These are phyloP conservation scores for Adansonia madagascariensis DNA, from an alignment of 441 rosid genomes.

Conservation along the genomic window DNA sequence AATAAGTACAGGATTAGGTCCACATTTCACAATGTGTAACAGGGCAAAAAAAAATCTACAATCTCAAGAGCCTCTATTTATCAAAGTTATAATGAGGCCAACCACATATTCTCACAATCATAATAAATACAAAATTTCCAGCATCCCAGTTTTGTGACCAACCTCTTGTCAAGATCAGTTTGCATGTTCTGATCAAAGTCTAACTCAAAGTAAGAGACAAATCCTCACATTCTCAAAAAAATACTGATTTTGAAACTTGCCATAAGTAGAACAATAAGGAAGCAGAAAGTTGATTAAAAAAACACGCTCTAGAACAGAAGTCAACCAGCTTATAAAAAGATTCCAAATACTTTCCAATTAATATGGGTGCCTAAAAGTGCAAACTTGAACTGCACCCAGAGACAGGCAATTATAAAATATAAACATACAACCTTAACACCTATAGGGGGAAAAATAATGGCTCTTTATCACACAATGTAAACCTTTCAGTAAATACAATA, in stretches of 20 bases:
- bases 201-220: not conserved
- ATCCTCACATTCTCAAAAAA: not conserved
- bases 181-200: not conserved
- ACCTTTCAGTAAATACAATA: not conserved
- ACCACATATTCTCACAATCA: not conserved
- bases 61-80: not conserved
- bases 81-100: not conserved
- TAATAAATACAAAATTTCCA: not conserved
- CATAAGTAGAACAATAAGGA: not conserved
- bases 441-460: not conserved
- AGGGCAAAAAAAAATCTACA: slow-evolving; percentile 15
- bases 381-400: not conserved
- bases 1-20: slow-evolving; percentile 4
- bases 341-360: not conserved
- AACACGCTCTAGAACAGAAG: not conserved
- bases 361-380: not conserved
- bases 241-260: not conserved
- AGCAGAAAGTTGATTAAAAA: not conserved
- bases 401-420: not conserved
- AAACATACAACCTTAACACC: slow-evolving; percentile 2
- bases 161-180: not conserved
- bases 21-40: not conserved
- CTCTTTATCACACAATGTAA: not conserved
- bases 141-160: not conserved
- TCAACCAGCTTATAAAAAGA: not conserved